Evolutionary conservation across 1,139 yeast genomes (phyloP).

Genomic region (Diutina neorugosa): DNA sequence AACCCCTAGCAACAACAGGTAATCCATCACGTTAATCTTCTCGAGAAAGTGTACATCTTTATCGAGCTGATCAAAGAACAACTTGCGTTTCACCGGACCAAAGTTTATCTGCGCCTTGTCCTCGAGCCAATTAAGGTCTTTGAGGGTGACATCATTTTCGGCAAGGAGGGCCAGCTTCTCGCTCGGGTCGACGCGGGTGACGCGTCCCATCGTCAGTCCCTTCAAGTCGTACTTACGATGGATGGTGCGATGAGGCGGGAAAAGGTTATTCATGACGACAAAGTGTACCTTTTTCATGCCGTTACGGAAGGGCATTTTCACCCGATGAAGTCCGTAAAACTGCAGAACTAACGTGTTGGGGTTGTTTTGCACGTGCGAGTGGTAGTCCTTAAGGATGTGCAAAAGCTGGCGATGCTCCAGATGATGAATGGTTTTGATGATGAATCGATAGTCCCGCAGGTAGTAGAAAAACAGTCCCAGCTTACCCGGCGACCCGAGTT

Average conservation of each 20-base stretch:
- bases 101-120: slow-evolving; percentile 48
- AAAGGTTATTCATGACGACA: slow-evolving; percentile 91
- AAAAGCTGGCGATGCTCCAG: slow-evolving; percentile 82
- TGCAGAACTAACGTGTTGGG: slow-evolving; percentile 88
- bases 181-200: slow-evolving; percentile 22
- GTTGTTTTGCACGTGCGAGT: slow-evolving; percentile 66
- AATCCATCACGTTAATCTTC: slow-evolving; percentile 84
- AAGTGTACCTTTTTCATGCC: slow-evolving; percentile 78
- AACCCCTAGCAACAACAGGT: slow-evolving; percentile 76
- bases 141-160: slow-evolving; percentile 33
- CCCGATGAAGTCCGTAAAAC: slow-evolving; percentile 89
- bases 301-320: slow-evolving; percentile 60
- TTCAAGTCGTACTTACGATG: slow-evolving; percentile 83
- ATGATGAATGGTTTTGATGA: slow-evolving; percentile 91
- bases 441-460: slow-evolving; percentile 85
- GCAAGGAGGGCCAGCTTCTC: slow-evolving; percentile 16
- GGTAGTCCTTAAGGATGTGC: slow-evolving; percentile 62
- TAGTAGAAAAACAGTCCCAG: slow-evolving; percentile 94
- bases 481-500: slow-evolving; percentile 92
- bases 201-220: slow-evolving; percentile 86
- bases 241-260: slow-evolving; percentile 88
- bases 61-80: slow-evolving; percentile 57
- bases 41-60: slow-evolving; percentile 66
- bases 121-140: slow-evolving; percentile 84
- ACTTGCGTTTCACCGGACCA: slow-evolving; percentile 55